Evolutionary conservation across 352 stramenopile genomes (phyloP).

Genomic region (Thalassiosira hispida): DNA sequence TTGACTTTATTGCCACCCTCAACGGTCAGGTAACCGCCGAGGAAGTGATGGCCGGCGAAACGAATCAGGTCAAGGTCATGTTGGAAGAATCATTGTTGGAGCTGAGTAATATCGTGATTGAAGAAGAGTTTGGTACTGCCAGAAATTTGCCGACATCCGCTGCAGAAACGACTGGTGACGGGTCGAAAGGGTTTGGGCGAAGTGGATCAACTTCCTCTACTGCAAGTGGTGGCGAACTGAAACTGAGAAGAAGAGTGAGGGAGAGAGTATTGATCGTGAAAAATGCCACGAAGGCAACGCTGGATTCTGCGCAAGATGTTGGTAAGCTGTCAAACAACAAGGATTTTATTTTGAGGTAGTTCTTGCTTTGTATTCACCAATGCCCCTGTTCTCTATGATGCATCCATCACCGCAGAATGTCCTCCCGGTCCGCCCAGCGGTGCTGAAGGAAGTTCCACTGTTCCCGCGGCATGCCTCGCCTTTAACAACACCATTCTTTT

Average conservation of each 20-base stretch:
- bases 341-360: background rate
- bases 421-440: background rate
- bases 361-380: background rate
- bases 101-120: conserved; percentile 34
- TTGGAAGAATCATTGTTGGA: conserved; percentile 36
- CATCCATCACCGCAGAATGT: background rate
- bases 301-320: conserved; percentile 42
- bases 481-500: conserved; percentile 43
- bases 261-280: conserved; percentile 26
- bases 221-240: background rate
- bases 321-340: conserved; percentile 25
- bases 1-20: conserved; percentile 31
- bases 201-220: background rate
- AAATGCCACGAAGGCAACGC: conserved; percentile 19
- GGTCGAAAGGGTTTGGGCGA: background rate
- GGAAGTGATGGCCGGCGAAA: conserved; percentile 29
- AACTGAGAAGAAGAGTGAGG: conserved; percentile 10
- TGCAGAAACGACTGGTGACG: background rate
- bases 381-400: no score
- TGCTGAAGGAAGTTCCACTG: background rate
- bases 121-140: conserved; percentile 25
- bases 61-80: conserved; percentile 34
- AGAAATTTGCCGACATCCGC: no score
- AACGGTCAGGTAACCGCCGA: conserved; percentile 21
- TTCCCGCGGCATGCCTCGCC: conserved; percentile 23